These are phyloP conservation scores for Telfairia occidentalis DNA, from an alignment of 331 rosid genomes.

Conservation along the genomic window DNA sequence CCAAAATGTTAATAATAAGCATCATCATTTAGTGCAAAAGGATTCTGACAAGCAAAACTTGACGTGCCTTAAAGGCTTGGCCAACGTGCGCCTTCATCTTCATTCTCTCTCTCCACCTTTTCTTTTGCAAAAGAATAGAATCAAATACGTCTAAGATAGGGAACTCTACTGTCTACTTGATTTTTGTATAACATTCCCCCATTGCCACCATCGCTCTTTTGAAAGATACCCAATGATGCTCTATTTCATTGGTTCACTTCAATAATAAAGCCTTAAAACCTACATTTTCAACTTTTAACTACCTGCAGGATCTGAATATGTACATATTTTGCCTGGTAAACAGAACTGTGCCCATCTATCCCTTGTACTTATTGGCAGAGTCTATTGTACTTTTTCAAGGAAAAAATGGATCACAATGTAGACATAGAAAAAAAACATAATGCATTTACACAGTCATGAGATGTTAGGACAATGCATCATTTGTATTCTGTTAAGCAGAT, in stretches of 20 bases:
- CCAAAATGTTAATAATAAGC: background rate
- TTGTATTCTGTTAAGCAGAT: background rate
- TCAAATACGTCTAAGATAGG: background rate
- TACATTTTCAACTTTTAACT: background rate
- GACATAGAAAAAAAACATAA: background rate
- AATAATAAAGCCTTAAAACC: background rate
- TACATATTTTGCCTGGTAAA: background rate
- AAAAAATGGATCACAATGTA: background rate
- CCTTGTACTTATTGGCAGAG: background rate
- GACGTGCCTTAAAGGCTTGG: slow-evolving; percentile 8
- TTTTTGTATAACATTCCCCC: background rate
- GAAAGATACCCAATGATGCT: background rate
- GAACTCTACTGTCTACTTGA: background rate
- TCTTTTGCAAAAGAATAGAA: slow-evolving; percentile 2
- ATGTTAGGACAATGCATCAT: background rate
- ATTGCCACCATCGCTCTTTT: background rate
- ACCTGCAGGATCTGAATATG: slow-evolving; percentile 1
- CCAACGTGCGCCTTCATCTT: slow-evolving; percentile 2
- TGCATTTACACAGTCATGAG: background rate
- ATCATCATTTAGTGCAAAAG: slow-evolving; percentile 1
- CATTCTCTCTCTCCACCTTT: slow-evolving; percentile 12
- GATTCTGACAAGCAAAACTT: background rate
- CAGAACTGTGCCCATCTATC: background rate
- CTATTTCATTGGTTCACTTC: background rate
- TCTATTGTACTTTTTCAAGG: background rate